Evolutionary conservation across 1,284 basidiomycete genomes (phyloP).

Genomic region (Trichosporon ovoides): DNA sequence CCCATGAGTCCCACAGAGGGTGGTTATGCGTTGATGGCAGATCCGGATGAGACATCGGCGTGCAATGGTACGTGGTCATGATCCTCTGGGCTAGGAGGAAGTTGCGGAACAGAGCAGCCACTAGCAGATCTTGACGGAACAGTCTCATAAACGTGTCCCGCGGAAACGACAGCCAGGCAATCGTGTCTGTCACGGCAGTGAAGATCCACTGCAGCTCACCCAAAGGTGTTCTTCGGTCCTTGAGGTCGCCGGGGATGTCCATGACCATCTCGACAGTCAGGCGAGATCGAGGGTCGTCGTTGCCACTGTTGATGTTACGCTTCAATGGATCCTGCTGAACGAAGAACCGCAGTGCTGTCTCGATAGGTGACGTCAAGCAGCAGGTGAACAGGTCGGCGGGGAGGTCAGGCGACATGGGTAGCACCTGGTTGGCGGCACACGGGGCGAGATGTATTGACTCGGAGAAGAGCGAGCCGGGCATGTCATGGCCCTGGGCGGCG

Average conservation of each 20-base stretch:
- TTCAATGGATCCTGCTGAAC: constrained; percentile 77
- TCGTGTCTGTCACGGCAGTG: constrained; percentile 96
- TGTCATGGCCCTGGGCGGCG: constrained; percentile 48
- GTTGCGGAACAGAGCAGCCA: constrained; percentile 93
- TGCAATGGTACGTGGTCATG: constrained; percentile 98
- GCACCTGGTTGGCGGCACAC: constrained; percentile 81
- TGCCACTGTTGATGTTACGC: constrained; percentile 59
- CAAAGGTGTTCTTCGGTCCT: constrained; percentile 89
- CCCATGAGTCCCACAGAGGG: constrained; percentile 94
- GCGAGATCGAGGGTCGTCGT: constrained; percentile 43
- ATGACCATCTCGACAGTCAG: constrained; percentile 87
- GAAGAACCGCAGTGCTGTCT: constrained; percentile 92
- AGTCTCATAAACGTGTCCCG: constrained; percentile 87
- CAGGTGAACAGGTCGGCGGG: constrained; percentile 97
- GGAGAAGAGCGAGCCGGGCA: constrained; percentile 63
- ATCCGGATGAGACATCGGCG: constrained; percentile 85
- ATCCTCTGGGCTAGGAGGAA: constrained; percentile 95
- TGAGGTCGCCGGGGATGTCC: constrained; percentile 92
- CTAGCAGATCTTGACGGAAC: constrained; percentile 91
- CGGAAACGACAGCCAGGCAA: constrained; percentile 96
- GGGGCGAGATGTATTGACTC: constrained; percentile 94
- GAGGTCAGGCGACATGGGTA: constrained; percentile 92
- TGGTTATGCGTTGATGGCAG: constrained; percentile 94
- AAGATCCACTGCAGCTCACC: constrained; percentile 99
- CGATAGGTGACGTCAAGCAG: constrained; percentile 95